Evolutionary conservation across 1,284 basidiomycete species (phyloP).

Genomic region (Mycocalia duriaeana): DNA sequence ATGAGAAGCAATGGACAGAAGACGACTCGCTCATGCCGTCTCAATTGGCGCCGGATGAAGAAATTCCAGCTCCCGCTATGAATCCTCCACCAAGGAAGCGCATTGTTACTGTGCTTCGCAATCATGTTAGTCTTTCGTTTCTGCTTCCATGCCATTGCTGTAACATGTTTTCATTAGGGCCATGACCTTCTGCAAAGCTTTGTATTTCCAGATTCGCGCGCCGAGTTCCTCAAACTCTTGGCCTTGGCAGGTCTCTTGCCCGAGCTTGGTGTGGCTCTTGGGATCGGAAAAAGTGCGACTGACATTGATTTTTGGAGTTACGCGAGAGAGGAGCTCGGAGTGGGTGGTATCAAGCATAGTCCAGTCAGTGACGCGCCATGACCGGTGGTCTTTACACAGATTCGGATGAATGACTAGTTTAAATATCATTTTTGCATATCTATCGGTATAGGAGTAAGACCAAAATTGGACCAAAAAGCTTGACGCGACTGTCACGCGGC

Average conservation of each 20-base stretch:
- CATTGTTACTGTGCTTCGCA: slow-evolving; percentile 45
- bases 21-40: slow-evolving; percentile 32
- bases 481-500: no score
- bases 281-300: slow-evolving; percentile 22
- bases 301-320: slow-evolving; percentile 56
- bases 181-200: slow-evolving; percentile 52
- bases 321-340: slow-evolving; percentile 14
- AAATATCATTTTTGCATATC: not conserved
- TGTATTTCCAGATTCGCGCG: slow-evolving; percentile 68
- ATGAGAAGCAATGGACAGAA: slow-evolving; percentile 40
- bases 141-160: not conserved
- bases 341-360: no score
- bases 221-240: slow-evolving; percentile 51
- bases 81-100: slow-evolving; percentile 33
- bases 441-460: no score
- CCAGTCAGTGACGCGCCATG: no score
- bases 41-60: slow-evolving; percentile 17
- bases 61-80: not conserved
- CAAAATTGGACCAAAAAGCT: no score
- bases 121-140: slow-evolving; percentile 46
- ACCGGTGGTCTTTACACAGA: no score
- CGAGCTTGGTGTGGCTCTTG: slow-evolving; percentile 32
- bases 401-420: no score
- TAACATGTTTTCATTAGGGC: slow-evolving; percentile 33
- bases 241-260: slow-evolving; percentile 38